Evolutionary conservation across 1,284 basidiomycete species (phyloP), one percentile per base, ranked within the genome.

Genomic region (Sporisorium iseilematis-ciliati): DNA sequence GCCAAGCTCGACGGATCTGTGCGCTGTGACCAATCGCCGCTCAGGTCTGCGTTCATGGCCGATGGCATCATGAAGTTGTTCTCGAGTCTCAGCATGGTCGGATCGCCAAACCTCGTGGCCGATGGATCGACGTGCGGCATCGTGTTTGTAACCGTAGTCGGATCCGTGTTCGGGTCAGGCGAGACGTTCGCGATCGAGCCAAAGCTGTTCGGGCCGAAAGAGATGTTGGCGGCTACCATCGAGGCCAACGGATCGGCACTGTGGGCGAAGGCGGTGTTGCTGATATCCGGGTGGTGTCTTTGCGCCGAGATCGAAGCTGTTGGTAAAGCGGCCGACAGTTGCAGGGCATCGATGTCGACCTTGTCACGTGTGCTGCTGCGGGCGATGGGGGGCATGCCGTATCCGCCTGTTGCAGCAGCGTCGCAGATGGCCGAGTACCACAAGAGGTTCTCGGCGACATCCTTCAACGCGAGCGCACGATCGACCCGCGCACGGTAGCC

Each of bases 361-460:
- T 51, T 48, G 45, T 74, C 71, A 12, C n/a, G 16, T 12, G 46
- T 52, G 43, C 65, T 74, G 43, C 58, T 57, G 31, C 71, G 71
- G 11, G 58, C 56, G n/a, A 26, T 21, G 12, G 65, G 71, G 33
- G 71, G 58, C 62, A 74, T 58, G 25, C 71, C 71, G 20, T 52
- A 61, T 1, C 65, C 57, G 25, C 62, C 64, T 1, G 71, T 54
- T 2, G 58, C 48, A 25, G 66, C 71, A 49, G 71, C 49, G 41
- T 74, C 71, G 56, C 71, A 74, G 26, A 74, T 61, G 33, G 62
- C 59, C 46, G 71, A 74, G 42, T 74, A 74, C 71, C 71, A 74
- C 12, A 74, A 50, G 31, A 74, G 42, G 42, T 59, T 74, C 20
- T 74, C 71, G 8, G 71, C 62, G 18, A 74, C 66, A 18, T 63